Percentiles rank a stretch among this genome's conserved stretches.
Evolutionary conservation across 495 filamentous ascomycete species (phyloP).

Genomic region (Wilcoxina mikolae): DNA sequence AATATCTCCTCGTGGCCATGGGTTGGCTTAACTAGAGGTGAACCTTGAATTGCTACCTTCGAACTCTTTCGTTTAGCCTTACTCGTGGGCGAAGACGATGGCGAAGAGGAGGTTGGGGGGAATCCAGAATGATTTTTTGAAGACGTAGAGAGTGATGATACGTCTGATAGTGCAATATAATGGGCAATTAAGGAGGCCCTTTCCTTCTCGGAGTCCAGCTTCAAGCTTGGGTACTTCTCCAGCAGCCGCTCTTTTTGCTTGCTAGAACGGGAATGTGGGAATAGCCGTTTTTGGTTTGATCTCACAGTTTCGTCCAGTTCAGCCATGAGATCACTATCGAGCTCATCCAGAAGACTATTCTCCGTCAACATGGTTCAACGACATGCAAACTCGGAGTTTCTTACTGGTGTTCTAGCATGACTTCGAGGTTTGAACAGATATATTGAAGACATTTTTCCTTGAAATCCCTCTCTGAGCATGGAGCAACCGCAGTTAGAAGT

Average conservation of each 20-base stretch:
- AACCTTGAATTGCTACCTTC: not conserved
- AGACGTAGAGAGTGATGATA: not conserved
- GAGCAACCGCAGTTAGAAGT: constrained; percentile 67
- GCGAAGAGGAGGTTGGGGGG: not conserved
- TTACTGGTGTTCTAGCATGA: constrained; percentile 73
- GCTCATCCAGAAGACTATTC: constrained; percentile 53
- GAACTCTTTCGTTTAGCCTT: not conserved
- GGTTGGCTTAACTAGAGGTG: not conserved
- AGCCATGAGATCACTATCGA: constrained; percentile 67
- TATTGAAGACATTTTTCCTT: constrained; percentile 83
- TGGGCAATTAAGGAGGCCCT: constrained; percentile 38
- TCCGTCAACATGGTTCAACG: constrained; percentile 3
- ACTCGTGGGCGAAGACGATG: not conserved
- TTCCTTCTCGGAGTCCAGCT: constrained; percentile 29
- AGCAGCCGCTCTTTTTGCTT: constrained; percentile 54
- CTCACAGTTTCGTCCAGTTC: constrained; percentile 67
- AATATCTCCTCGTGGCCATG: constrained; percentile 4
- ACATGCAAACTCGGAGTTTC: constrained; percentile 9
- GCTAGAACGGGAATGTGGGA: constrained; percentile 60
- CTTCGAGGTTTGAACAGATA: constrained; percentile 76
- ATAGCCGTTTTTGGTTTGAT: constrained; percentile 61
- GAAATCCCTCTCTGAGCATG: constrained; percentile 67
- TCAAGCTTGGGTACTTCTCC: constrained; percentile 43
- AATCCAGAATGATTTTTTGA: not conserved
- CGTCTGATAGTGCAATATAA: constrained; percentile 10